phyloP scores from a whole-genome alignment of 768 basidiomycete genomes.

The Trametes gibbosa region DNA sequence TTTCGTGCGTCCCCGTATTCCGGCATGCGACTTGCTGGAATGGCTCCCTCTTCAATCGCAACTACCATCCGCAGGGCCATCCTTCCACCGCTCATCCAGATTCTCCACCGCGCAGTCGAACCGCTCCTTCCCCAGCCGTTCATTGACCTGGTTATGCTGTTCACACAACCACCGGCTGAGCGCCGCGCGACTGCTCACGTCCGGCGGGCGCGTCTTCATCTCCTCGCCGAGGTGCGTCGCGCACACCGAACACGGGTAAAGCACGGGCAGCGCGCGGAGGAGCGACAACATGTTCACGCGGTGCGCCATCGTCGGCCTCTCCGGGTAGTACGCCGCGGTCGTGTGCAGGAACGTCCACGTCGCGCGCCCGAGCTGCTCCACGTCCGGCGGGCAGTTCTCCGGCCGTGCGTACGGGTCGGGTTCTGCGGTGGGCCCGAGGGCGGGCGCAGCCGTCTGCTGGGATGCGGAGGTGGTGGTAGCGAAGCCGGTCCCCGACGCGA shows the following conservation, averaged over 20 bases:
- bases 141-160: constrained; percentile 91
- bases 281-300: constrained; percentile 83
- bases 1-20: too few species aligned
- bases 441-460: constrained; percentile 5
- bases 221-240: constrained; percentile 78
- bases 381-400: constrained; percentile 83
- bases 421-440: constrained; percentile 10
- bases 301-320: constrained; percentile 69
- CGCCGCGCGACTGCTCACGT: constrained; percentile 66
- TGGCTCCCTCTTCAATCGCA: constrained; percentile 51
- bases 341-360: constrained; percentile 98
- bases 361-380: constrained; percentile 83
- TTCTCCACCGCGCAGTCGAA: constrained; percentile 72
- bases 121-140: constrained; percentile 72
- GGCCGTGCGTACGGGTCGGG: constrained; percentile 41
- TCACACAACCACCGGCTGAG: constrained; percentile 88
- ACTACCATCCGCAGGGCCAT: constrained; percentile 82
- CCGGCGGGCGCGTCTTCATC: constrained; percentile 65
- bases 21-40: too few species aligned
- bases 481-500: constrained; percentile 32
- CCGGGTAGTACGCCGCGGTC: constrained; percentile 93
- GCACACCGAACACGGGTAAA: constrained; percentile 90
- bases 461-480: constrained; percentile 14
- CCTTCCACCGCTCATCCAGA: constrained; percentile 88
- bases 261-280: constrained; percentile 68